phyloP scores from a whole-genome alignment of 352 stramenopile genomes.

The Pythium volutum region DNA sequence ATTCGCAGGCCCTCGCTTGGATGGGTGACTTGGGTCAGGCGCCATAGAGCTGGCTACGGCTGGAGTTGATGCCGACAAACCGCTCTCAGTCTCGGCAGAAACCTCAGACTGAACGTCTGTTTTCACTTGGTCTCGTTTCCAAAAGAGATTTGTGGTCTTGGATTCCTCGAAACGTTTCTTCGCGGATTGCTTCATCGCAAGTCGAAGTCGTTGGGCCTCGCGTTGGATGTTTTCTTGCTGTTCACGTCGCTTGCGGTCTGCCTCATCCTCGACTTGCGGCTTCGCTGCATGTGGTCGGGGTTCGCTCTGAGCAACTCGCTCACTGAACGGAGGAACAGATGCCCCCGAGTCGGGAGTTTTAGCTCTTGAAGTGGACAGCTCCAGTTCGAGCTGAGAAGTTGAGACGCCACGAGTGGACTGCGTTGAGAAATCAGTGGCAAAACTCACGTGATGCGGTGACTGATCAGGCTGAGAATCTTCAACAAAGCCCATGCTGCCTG shows the following conservation, averaged over 20 bases:
- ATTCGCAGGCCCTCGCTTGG: not conserved
- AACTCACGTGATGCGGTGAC: conserved; percentile 13
- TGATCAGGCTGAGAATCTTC: conserved; percentile 30
- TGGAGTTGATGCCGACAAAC: not conserved
- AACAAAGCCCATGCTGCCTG: conserved; percentile 21
- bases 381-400: conserved; percentile 21
- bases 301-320: conserved; percentile 28
- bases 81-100: not conserved
- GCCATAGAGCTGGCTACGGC: not conserved
- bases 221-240: conserved; percentile 62
- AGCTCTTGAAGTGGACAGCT: conserved; percentile 5
- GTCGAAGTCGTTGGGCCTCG: conserved; percentile 59
- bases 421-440: conserved; percentile 5
- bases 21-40: not conserved
- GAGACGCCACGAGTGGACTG: conserved; percentile 15
- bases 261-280: conserved; percentile 19
- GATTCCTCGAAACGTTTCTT: conserved; percentile 77
- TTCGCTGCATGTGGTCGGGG: conserved; percentile 15
- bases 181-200: conserved; percentile 62
- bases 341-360: conserved; percentile 26
- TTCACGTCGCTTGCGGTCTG: conserved; percentile 44
- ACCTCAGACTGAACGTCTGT: not conserved
- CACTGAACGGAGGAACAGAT: not conserved
- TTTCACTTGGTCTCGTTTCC: conserved; percentile 58
- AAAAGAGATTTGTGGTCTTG: conserved; percentile 61